Evolutionary conservation across 768 basidiomycete genomes (phyloP).

Genomic region (Xanthoconium purpureum): DNA sequence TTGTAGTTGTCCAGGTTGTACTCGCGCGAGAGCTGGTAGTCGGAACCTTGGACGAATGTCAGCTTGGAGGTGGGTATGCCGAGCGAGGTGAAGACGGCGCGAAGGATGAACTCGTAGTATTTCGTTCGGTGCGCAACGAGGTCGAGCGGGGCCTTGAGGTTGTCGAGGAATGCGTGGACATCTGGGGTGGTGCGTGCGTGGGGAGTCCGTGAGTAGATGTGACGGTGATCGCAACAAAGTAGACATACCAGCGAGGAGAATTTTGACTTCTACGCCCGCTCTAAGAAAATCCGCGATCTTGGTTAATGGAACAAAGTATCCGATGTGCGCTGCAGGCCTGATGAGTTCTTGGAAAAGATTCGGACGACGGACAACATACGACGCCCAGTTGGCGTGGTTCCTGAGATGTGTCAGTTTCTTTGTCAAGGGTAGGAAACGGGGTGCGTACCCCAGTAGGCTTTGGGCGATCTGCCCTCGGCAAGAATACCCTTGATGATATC

Average conservation of each 20-base stretch:
- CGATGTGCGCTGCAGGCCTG: conserved; percentile 75
- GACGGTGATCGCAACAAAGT: not conserved
- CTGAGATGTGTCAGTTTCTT: conserved; percentile 38
- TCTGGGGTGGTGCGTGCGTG: conserved; percentile 44
- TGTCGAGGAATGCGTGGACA: conserved; percentile 96
- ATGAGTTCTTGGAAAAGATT: not conserved
- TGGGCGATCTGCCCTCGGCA: conserved; percentile 69
- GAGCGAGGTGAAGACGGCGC: conserved; percentile 81
- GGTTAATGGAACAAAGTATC: conserved; percentile 91
- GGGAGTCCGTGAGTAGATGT: not conserved
- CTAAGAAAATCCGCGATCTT: conserved; percentile 96
- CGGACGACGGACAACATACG: conserved; percentile 53
- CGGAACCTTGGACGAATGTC: conserved; percentile 83
- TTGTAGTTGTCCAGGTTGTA: conserved; percentile 96
- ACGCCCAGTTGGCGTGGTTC: conserved; percentile 89
- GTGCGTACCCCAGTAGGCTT: conserved; percentile 85
- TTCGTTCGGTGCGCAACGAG: conserved; percentile 84
- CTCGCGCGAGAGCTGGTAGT: conserved; percentile 87
- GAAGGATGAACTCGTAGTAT: conserved; percentile 85
- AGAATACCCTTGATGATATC: conserved; percentile 81
- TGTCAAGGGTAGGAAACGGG: not conserved
- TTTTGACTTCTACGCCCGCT: conserved; percentile 86
- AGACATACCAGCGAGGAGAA: conserved; percentile 70
- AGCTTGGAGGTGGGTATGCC: conserved; percentile 87
- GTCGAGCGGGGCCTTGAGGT: conserved; percentile 91